Evolutionary conservation across 1,284 basidiomycete genomes (phyloP).

Genomic region (Golubevia pallescens): DNA sequence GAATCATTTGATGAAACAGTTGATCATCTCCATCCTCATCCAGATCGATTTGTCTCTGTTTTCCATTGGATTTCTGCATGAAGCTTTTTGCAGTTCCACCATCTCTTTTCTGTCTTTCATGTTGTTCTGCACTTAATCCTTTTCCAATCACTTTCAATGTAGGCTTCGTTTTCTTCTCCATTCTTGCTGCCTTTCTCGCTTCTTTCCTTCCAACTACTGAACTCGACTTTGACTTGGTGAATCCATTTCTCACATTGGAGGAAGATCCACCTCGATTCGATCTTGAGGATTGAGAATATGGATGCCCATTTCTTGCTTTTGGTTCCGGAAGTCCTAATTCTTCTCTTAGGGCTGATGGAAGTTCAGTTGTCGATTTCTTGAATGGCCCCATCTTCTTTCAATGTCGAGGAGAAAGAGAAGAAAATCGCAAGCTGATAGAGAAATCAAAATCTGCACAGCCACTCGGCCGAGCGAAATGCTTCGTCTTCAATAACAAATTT

Average conservation of each 20-base stretch:
- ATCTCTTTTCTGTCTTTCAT: too few relatives aligned
- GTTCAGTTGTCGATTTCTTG: conserved; percentile 27
- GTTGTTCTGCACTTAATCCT: neutral
- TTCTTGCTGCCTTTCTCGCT: conserved; percentile 10
- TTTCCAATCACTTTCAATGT: neutral
- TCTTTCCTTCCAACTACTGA: conserved; percentile 15
- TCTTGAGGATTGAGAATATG: neutral
- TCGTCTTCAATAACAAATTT: too few relatives aligned
- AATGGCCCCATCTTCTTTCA: neutral
- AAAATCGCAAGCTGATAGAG: too few relatives aligned
- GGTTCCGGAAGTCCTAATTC: conserved; percentile 32
- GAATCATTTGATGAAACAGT: neutral
- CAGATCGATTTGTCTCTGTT: neutral
- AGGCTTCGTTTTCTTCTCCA: conserved; percentile 7
- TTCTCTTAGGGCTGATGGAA: conserved; percentile 47
- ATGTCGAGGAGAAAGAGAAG: neutral
- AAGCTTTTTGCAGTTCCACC: too few relatives aligned
- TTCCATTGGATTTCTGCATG: conserved; percentile 1
- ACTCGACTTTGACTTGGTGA: too few relatives aligned
- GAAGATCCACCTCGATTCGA: neutral
- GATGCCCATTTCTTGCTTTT: neutral
- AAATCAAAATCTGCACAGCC: too few relatives aligned
- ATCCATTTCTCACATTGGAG: neutral
- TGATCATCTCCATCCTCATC: neutral
- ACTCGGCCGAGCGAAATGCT: too few relatives aligned